Evolutionary conservation across 179 eudicot genomes (phyloP).

Genomic region (Amaranthus tricolor): DNA sequence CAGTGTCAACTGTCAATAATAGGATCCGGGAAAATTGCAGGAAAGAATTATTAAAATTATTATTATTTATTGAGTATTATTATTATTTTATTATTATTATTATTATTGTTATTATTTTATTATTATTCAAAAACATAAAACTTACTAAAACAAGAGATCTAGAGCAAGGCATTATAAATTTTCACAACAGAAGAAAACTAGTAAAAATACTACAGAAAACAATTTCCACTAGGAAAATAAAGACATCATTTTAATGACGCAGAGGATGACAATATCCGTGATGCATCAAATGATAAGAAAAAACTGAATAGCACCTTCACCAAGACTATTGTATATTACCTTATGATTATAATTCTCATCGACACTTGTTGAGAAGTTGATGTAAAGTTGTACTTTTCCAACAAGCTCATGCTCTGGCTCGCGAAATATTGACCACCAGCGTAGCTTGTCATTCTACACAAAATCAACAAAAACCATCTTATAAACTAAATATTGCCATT

Average conservation of each 20-base stretch:
- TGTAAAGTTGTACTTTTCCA: slow-evolving; percentile 76
- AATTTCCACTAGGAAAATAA: background rate
- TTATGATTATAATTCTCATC: slow-evolving; percentile 79
- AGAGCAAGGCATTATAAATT: background rate
- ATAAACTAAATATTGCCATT: background rate
- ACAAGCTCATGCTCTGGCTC: slow-evolving; percentile 98
- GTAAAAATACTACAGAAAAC: background rate
- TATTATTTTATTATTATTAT: no score
- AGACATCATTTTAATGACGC: background rate
- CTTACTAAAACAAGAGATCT: background rate
- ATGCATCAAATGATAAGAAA: background rate
- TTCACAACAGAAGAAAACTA: background rate
- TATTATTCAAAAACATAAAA: background rate
- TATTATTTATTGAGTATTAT: no score
- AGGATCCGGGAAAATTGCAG: background rate
- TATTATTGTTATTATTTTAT: background rate
- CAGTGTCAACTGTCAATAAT: background rate
- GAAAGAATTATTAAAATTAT: no score
- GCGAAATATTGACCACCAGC: slow-evolving; percentile 88
- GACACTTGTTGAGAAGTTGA: slow-evolving; percentile 68
- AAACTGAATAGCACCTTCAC: background rate
- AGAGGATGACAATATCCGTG: background rate
- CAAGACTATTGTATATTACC: slow-evolving; percentile 35
- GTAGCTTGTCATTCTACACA: slow-evolving; percentile 85
- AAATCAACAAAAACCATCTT: slow-evolving; percentile 13